Percentiles rank a stretch among this genome's conserved stretches.
Evolutionary conservation across 257 asterid species (phyloP).

Genomic region (Nicotiana obtusifolia): DNA sequence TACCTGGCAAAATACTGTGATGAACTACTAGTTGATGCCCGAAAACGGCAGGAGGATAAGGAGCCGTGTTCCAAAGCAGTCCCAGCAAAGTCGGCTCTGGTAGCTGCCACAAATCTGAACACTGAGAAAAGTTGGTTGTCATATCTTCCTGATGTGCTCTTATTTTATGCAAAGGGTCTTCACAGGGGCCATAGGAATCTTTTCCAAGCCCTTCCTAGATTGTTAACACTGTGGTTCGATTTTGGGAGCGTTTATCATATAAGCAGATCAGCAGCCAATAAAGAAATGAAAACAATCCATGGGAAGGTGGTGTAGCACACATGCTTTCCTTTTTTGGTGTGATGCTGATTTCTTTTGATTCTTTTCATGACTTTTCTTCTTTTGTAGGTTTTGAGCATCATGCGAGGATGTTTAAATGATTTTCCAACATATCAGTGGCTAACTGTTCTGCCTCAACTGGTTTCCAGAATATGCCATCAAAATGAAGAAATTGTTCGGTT

Average conservation of each 20-base stretch:
- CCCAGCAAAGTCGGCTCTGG: slow-evolving; percentile 39
- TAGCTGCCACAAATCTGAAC: slow-evolving; percentile 43
- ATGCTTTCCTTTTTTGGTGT: not conserved
- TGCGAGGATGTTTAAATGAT: slow-evolving; percentile 88
- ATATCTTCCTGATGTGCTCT: slow-evolving; percentile 78
- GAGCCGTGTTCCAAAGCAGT: slow-evolving; percentile 47
- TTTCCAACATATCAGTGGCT: slow-evolving; percentile 96
- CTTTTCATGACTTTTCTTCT: slow-evolving; percentile 8
- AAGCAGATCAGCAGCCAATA: slow-evolving; percentile 48
- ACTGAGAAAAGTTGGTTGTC: slow-evolving; percentile 83
- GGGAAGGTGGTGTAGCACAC: slow-evolving; percentile 45
- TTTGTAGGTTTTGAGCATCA: slow-evolving; percentile 69
- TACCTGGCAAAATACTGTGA: slow-evolving; percentile 94
- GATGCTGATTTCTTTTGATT: slow-evolving; percentile 10
- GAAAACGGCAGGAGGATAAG: slow-evolving; percentile 81
- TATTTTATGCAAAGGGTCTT: slow-evolving; percentile 88
- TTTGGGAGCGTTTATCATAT: slow-evolving; percentile 63
- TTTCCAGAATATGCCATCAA: slow-evolving; percentile 98
- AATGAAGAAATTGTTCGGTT: slow-evolving; percentile 77
- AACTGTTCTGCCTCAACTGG: slow-evolving; percentile 91
- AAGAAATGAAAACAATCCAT: slow-evolving; percentile 60
- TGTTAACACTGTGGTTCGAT: slow-evolving; percentile 93
- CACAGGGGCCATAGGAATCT: slow-evolving; percentile 95
- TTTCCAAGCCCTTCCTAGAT: slow-evolving; percentile 93
- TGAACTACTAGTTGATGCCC: slow-evolving; percentile 92